Base-by-base conservation (phyloP, 2,329 filamentous ascomycete genomes). In the Talaromyces sp. region DNA sequence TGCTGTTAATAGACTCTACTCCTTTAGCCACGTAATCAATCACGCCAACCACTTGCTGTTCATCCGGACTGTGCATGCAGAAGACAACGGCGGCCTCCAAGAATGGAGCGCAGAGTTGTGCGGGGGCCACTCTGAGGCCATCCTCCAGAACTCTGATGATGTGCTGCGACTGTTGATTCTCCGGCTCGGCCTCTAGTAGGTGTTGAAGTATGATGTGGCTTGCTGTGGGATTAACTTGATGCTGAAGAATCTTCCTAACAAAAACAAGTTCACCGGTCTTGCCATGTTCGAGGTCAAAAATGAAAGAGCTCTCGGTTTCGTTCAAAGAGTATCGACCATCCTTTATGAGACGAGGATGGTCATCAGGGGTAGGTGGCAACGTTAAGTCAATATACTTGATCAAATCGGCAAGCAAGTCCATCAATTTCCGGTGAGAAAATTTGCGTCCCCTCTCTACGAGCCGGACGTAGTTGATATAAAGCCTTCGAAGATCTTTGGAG, bases 211-310 rank as follows among this genome's bases (percentile, higher is more conserved):
- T 88, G 12, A 74, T 75, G 55, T 82, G 77, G 1, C 83, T 85
- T 2, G 78, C 77, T 1, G 69, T 63, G 0, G 74, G 71, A 58
- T 85, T 86, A 67, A 87, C 83, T 63, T 87, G 81, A 54, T 88
- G 79, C 21, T 78, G 77, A 29, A 92, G 77, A 27, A 92, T 77
- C 69, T 88, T 90, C 68, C 86, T 85, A 26, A 88, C 70, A 57
- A 77, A 46, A 12, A 71, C 56, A 35, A 78, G 62, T 38, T 74
- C 71, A 14, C 66, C 67, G n/a, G 70, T 69, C 29, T 63, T 63
- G 8, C 73, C 73, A 27, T 63, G 63, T 10, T 74, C 75, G 12
- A 71, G 35, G n/a, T 72, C 64, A 26, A 67, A 68, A 52, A 79
- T 65, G 38, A 74, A 69, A 4, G 64, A 64, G 31, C 65, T 68